These are phyloP conservation scores for Colletotrichum sidae DNA, from an alignment of 2,329 filamentous ascomycete species.

Conservation along the genomic window DNA sequence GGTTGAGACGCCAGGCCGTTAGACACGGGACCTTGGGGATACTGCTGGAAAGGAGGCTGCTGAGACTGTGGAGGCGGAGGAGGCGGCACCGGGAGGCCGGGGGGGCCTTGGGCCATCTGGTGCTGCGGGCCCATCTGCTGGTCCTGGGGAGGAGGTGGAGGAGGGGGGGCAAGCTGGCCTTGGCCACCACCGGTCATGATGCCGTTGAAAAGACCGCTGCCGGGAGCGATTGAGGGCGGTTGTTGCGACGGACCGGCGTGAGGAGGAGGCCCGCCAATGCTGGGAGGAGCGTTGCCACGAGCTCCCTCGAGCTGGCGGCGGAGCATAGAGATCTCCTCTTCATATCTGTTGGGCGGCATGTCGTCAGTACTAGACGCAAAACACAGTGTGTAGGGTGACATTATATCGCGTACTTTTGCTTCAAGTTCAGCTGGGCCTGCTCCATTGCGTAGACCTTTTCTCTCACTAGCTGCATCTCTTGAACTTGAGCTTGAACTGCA, in stretches of 20 bases:
- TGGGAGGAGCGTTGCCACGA: constrained; percentile 70
- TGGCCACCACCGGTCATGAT: constrained; percentile 94
- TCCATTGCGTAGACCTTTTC: constrained; percentile 95
- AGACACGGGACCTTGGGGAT: constrained; percentile 67
- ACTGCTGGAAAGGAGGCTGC: constrained; percentile 80
- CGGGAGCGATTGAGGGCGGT: constrained; percentile 89
- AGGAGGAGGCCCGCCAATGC: constrained; percentile 76
- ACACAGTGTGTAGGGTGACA: not conserved
- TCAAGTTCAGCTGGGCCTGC: constrained; percentile 87
- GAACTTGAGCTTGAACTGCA: constrained; percentile 87
- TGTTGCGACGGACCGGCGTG: constrained; percentile 85
- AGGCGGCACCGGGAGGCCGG: constrained; percentile 69
- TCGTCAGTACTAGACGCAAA: constrained; percentile 34
- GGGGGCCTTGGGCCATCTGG: constrained; percentile 79
- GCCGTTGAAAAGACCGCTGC: constrained; percentile 91
- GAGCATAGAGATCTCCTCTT: constrained; percentile 87
- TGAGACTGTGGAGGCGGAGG: constrained; percentile 70
- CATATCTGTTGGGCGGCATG: constrained; percentile 73
- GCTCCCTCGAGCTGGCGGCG: constrained; percentile 87
- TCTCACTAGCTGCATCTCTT: constrained; percentile 94
- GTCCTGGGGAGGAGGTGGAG: constrained; percentile 69
- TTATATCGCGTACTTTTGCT: constrained; percentile 79
- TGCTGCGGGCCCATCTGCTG: constrained; percentile 66
- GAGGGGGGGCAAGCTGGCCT: constrained; percentile 85
- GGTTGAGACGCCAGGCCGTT: constrained; percentile 85